Base-by-base conservation (phyloP, 225 moss, liverwort and hornwort species). In the Polytrichum commune region DNA sequence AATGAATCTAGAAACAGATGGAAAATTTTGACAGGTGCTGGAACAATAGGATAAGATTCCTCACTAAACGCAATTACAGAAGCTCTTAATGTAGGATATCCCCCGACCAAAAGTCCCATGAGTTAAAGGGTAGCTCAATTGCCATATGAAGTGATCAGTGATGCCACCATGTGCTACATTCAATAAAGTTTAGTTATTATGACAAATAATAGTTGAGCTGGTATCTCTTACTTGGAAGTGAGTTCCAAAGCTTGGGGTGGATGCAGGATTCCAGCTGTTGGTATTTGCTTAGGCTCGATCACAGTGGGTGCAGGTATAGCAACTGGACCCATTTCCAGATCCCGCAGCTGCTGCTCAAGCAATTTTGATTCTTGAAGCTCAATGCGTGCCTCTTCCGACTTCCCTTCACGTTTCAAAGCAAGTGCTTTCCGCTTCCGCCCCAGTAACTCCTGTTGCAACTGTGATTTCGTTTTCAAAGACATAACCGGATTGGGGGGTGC, bases 361-460 rank as follows among this genome's bases (percentile, higher is more conserved):
- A 74, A 29, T 67, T 93, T 98, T 19, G 95, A 92, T 66, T 84
- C 84, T 73, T 81, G 84, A 22, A 95, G 91, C 72, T 98, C 93
- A 60, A 81, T 38, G 60, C 82, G 87, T 53, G 98, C 93, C 76
- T 95, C 98, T 61, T 93, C 95, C 27, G 75, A 78, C 71, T 93
- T 95, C 22, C 95, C 95, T 81, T 98, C 98, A 30, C 98, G 85
- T 79, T 95, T 98, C 68, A 98, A 75, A 35, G 82, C 84, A 80
- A 98, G 82, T 13, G 95, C 95, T 62, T 72, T 88, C 53, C 95
- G 83, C 83, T 95, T 98, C 75, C 79, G 89, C 24, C 90, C 95
- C 6, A 98, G 79, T 23, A 98, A 81, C 35, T 95, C 93, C 70
- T 85, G 90, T 79, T 95, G 98, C 73, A 95, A 61, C 79, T 89